Conservation (phyloP, 352 stramenopile species). For the Plasmopara viticola region DNA sequence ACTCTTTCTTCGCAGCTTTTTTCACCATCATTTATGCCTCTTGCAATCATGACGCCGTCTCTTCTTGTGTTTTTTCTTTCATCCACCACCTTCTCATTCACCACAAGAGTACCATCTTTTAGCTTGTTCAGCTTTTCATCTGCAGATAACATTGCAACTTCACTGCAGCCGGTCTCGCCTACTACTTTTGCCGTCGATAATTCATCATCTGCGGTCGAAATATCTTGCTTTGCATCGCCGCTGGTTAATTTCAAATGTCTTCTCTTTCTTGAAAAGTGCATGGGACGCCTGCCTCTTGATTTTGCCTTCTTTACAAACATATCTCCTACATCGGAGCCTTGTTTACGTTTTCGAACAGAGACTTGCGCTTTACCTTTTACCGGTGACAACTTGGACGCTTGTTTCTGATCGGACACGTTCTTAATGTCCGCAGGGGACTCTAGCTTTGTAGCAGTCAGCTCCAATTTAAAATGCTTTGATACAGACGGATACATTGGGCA, state of each 20-base stretch:
- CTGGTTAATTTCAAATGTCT: constrained; percentile 28
- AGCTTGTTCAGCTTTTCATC: no score
- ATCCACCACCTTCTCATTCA: not conserved
- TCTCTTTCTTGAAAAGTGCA: constrained; percentile 5
- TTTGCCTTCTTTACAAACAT: constrained; percentile 28
- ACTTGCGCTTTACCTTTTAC: constrained; percentile 10
- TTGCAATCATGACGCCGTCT: not conserved
- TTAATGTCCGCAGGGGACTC: constrained; percentile 8
- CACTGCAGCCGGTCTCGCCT: constrained; percentile 1
- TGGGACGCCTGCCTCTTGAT: constrained; percentile 16
- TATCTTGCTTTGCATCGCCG: constrained; percentile 8
- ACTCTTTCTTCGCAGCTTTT: not conserved
- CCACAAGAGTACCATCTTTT: not conserved
- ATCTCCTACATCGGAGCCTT: constrained; percentile 20
- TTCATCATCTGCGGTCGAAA: constrained; percentile 1
- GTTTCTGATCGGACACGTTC: not conserved
- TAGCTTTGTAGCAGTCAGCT: constrained; percentile 3
- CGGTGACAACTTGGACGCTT: constrained; percentile 7
- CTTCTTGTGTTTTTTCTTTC: no score
- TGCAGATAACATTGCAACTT: not conserved
- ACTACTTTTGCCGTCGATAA: not conserved
- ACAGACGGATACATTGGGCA: constrained; percentile 43
- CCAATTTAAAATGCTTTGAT: constrained; percentile 23
- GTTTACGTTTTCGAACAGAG: constrained; percentile 34
- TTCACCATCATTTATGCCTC: not conserved